Conservation (phyloP, 805 yeast genomes). For the Saccharomycopsis vini region DNA sequence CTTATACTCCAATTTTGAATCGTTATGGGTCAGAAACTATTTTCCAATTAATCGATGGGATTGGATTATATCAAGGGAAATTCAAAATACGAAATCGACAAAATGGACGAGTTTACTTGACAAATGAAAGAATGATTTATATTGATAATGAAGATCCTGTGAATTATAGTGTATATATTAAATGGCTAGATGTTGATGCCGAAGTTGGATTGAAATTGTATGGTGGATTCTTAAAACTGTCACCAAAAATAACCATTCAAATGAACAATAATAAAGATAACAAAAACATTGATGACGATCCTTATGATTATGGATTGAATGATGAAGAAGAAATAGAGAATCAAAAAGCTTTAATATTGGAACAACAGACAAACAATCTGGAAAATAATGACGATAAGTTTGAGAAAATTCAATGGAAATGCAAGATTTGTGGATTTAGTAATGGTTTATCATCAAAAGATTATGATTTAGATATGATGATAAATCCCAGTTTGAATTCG, state of each 20-base stretch:
- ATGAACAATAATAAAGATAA: slow-evolving; percentile 22
- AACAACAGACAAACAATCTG: no score
- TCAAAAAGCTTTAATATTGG: no score
- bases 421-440: slow-evolving; percentile 80
- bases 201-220: slow-evolving; percentile 33
- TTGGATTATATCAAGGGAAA: slow-evolving; percentile 77
- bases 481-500: slow-evolving; percentile 9
- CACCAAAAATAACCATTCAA: slow-evolving; percentile 61
- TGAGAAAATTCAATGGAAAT: slow-evolving; percentile 54
- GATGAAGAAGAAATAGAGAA: no score
- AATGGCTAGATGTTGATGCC: slow-evolving; percentile 29
- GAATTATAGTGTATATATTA: slow-evolving; percentile 38
- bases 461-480: slow-evolving; percentile 22
- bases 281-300: not conserved
- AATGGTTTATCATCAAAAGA: slow-evolving; percentile 34
- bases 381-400: no score
- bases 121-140: slow-evolving; percentile 64
- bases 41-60: slow-evolving; percentile 3
- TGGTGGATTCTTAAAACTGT: slow-evolving; percentile 59
- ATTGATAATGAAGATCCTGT: slow-evolving; percentile 44
- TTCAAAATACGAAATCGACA: slow-evolving; percentile 55
- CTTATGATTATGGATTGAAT: no score
- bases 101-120: slow-evolving; percentile 69
- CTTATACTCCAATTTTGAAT: slow-evolving; percentile 10
- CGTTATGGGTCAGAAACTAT: slow-evolving; percentile 11